Evolutionary conservation across 192 early-diverging fungal genomes (phyloP).

Genomic region (Entrophospora sp.): DNA sequence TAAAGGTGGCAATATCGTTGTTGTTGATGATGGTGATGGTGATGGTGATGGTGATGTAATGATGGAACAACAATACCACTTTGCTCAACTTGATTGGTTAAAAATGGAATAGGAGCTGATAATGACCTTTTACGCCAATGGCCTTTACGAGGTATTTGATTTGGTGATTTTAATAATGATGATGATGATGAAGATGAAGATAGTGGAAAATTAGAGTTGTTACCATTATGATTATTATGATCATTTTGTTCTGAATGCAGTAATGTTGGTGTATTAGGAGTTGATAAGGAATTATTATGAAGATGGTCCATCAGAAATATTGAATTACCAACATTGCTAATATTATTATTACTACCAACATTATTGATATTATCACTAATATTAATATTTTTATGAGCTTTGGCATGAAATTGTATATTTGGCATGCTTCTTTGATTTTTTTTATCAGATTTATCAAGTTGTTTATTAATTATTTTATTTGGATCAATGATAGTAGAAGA

Average conservation of each 20-base stretch:
- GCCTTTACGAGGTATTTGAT: no score
- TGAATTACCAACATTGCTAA: no score
- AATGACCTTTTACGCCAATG: constrained; percentile 20
- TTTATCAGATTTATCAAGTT: constrained; percentile 11
- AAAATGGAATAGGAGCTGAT: constrained; percentile 11
- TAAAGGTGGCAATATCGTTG: not conserved
- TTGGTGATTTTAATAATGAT: not conserved
- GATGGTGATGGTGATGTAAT: constrained; percentile 9
- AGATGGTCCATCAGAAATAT: no score
- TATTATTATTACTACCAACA: not conserved
- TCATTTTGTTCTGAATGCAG: no score
- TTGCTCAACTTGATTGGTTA: no score
- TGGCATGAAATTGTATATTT: constrained; percentile 12
- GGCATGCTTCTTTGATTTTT: constrained; percentile 15
- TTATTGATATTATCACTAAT: no score
- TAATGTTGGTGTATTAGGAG: no score
- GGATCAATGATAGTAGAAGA: constrained; percentile 20
- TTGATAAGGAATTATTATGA: no score
- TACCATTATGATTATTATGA: no score
- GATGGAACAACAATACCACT: constrained; percentile 1
- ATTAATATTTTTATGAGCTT: no score
- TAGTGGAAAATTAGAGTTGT: not conserved
- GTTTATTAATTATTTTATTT: constrained; percentile 11
- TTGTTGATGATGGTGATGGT: not conserved
- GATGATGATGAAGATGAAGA: constrained; percentile 5